Evolutionary conservation across 1,139 yeast species (phyloP).

Genomic region (Starmera stellimalicola): DNA sequence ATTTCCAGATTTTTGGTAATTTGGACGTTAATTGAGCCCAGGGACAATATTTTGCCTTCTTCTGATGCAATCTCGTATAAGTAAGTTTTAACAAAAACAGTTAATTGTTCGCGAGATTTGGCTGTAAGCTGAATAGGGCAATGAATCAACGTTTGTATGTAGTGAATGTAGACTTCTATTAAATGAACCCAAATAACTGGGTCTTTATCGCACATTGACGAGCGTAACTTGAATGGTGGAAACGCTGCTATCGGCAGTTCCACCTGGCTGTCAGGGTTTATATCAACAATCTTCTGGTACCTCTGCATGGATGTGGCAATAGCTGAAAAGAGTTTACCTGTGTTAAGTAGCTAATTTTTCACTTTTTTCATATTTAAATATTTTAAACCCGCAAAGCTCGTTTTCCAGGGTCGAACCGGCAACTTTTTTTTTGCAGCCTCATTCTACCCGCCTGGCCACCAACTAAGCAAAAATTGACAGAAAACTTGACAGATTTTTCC

Average conservation of each 20-base stretch:
- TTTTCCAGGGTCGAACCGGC: too few relatives aligned
- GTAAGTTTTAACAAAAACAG: constrained; percentile 45
- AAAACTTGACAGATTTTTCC: too few relatives aligned
- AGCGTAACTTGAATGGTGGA: constrained; percentile 65
- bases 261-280: constrained; percentile 1
- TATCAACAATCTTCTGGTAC: neutral
- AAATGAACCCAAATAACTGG: constrained; percentile 77
- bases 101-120: constrained; percentile 50
- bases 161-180: constrained; percentile 51
- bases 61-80: constrained; percentile 54
- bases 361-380: too few relatives aligned
- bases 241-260: constrained; percentile 56
- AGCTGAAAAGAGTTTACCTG: too few relatives aligned
- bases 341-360: too few relatives aligned
- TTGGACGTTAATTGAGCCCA: constrained; percentile 65
- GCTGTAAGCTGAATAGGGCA: constrained; percentile 30
- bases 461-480: too few relatives aligned
- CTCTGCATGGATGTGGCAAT: neutral
- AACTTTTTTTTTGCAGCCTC: too few relatives aligned
- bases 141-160: constrained; percentile 26
- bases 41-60: constrained; percentile 46
- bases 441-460: too few relatives aligned
- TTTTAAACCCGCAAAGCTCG: too few relatives aligned
- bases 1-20: constrained; percentile 42
- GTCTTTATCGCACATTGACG: constrained; percentile 67